Conservation (phyloP, 2,329 filamentous ascomycete species). For the Colletotrichum sp. region DNA sequence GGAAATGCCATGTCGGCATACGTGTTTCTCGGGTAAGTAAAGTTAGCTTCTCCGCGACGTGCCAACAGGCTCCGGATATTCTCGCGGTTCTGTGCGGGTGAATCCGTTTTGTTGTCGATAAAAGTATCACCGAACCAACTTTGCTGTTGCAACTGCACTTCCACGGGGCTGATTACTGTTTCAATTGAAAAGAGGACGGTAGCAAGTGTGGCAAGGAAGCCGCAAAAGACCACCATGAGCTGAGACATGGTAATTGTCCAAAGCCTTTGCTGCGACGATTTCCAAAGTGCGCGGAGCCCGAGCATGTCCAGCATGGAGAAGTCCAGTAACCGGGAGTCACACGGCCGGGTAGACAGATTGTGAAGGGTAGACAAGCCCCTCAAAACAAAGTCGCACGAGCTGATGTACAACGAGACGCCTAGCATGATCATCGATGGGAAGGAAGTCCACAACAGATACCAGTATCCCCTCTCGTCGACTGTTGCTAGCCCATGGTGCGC, state of each 20-base stretch:
- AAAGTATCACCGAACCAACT: neutral
- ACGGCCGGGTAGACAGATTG: neutral
- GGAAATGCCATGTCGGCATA: neutral
- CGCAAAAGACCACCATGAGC: neutral
- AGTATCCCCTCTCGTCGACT: neutral
- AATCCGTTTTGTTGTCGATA: neutral
- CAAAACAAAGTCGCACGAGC: neutral
- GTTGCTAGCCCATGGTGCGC: neutral
- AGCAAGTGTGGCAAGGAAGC: neutral
- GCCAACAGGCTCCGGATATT: neutral
- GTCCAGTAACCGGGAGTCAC: neutral
- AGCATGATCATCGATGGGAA: neutral
- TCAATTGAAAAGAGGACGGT: neutral
- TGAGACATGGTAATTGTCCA: neutral
- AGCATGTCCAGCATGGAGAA: neutral
- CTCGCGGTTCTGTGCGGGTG: neutral
- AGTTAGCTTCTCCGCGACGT: neutral
- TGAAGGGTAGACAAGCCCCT: neutral
- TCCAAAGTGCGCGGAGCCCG: neutral
- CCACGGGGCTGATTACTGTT: neutral
- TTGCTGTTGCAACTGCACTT: neutral
- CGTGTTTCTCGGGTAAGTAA: neutral
- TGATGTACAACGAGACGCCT: neutral
- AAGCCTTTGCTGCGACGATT: neutral
- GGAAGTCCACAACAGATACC: conserved; percentile 2